phyloP scores from a whole-genome alignment of 331 rosid genomes.

The Spiraea crenata region DNA sequence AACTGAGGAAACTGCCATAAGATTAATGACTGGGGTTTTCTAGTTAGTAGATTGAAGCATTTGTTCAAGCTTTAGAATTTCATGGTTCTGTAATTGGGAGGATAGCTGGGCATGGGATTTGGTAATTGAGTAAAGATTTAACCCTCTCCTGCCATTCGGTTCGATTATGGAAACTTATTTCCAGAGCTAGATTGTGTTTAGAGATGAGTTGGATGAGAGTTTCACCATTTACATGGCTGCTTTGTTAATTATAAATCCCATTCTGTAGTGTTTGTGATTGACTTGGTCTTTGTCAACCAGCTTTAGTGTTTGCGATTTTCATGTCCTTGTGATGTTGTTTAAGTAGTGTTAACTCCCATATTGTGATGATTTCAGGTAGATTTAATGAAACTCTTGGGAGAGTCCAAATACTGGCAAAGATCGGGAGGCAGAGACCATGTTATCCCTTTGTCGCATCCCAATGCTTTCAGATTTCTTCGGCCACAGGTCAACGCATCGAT shows the following conservation, averaged over 20 bases:
- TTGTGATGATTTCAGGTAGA: conserved; percentile 53
- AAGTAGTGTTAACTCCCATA: not conserved
- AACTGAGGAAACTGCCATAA: too few species aligned
- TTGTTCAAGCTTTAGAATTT: not conserved
- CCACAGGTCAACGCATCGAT: conserved; percentile 65
- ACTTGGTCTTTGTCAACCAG: not conserved
- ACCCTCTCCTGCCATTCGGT: not conserved
- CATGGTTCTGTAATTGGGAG: not conserved
- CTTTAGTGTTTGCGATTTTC: not conserved
- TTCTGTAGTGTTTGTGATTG: not conserved
- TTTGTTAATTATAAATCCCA: not conserved
- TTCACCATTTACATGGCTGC: not conserved
- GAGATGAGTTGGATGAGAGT: not conserved
- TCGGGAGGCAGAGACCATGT: conserved; percentile 89
- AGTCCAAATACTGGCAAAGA: conserved; percentile 80
- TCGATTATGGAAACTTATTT: not conserved
- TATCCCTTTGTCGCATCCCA: conserved; percentile 96
- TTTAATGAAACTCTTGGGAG: conserved; percentile 50
- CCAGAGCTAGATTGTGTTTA: not conserved
- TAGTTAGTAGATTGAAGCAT: conserved; percentile 1
- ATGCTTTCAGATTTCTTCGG: conserved; percentile 90
- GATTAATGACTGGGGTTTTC: not conserved
- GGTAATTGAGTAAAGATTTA: not conserved
- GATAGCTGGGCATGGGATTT: not conserved
- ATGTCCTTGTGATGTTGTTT: not conserved